A percentile compares a stretch with the other conserved stretches of the same genome.
These are phyloP conservation scores for Harringtonia aguacate DNA, from an alignment of 2,329 filamentous ascomycete genomes.

Conservation along the genomic window DNA sequence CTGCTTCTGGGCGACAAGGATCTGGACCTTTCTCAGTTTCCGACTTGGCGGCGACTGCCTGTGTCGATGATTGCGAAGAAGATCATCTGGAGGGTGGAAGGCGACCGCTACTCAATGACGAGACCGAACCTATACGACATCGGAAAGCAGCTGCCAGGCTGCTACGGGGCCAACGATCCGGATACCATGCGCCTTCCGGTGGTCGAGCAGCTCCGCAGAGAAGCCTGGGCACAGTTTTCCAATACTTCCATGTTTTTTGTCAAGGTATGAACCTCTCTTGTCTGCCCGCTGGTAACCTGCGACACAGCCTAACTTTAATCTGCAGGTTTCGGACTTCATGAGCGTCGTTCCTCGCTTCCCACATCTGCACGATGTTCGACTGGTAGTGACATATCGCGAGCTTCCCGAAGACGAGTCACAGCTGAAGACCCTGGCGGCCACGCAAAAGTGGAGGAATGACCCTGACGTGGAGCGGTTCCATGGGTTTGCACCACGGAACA, in stretches of 20 bases:
- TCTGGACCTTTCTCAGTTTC: slow-evolving; percentile 46
- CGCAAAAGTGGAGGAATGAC: slow-evolving; percentile 49
- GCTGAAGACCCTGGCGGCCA: slow-evolving; percentile 27
- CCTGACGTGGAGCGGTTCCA: slow-evolving; percentile 40
- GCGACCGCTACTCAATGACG: slow-evolving; percentile 44
- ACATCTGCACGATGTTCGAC: slow-evolving; percentile 44
- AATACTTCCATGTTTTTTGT: slow-evolving; percentile 56
- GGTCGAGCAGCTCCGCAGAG: slow-evolving; percentile 34
- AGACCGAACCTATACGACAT: slow-evolving; percentile 39
- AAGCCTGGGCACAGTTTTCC: slow-evolving; percentile 42
- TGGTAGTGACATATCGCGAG: slow-evolving; percentile 50
- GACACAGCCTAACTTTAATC: slow-evolving; percentile 11
- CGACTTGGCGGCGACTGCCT: slow-evolving; percentile 46
- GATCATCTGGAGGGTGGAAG: slow-evolving; percentile 49
- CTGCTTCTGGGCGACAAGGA: slow-evolving; percentile 56
- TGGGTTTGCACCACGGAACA: slow-evolving; percentile 44
- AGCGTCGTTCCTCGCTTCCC: slow-evolving; percentile 44
- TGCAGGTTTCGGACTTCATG: slow-evolving; percentile 51
- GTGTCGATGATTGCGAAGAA: slow-evolving; percentile 44
- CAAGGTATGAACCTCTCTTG: slow-evolving; percentile 35
- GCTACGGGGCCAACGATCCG: slow-evolving; percentile 38
- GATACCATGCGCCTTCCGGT: slow-evolving; percentile 29
- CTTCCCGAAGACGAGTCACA: slow-evolving; percentile 39
- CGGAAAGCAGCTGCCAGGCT: slow-evolving; percentile 39
- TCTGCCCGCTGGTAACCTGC: no score